These are phyloP conservation scores for Trichopus zeylanicus DNA, from an alignment of 116 monocot genomes.

Conservation along the genomic window DNA sequence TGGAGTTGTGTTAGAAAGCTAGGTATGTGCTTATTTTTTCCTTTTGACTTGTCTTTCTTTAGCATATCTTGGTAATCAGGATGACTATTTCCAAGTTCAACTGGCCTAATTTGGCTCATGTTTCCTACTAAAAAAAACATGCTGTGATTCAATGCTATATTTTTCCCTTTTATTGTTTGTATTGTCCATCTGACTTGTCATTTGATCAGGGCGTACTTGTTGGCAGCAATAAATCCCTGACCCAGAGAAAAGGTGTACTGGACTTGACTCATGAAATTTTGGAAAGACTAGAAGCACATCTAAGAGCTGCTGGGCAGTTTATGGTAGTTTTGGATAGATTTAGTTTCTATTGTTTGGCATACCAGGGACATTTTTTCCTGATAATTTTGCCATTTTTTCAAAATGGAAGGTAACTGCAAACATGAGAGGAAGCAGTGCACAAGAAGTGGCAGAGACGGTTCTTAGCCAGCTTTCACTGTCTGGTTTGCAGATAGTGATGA, in stretches of 20 bases:
- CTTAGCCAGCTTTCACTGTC: constrained; percentile 67
- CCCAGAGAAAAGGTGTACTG: constrained; percentile 60
- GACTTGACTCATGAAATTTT: constrained; percentile 91
- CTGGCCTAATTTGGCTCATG: not conserved
- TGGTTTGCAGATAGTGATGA: constrained; percentile 94
- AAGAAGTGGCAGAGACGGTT: constrained; percentile 90
- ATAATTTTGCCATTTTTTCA: constrained; percentile 9
- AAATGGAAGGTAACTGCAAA: constrained; percentile 70
- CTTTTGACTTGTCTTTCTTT: not conserved
- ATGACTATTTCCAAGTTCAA: not conserved
- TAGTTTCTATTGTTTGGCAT: not conserved
- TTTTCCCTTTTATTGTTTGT: not conserved
- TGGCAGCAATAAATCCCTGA: constrained; percentile 75
- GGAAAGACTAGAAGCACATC: constrained; percentile 93
- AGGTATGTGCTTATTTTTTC: constrained; percentile 29
- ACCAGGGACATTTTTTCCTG: not conserved
- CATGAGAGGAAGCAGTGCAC: constrained; percentile 84
- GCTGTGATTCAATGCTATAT: not conserved
- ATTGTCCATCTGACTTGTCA: not conserved
- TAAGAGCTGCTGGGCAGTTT: constrained; percentile 62
- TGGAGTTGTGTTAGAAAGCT: constrained; percentile 78
- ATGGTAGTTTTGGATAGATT: constrained; percentile 34
- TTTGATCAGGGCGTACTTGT: constrained; percentile 76
- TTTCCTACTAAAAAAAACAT: not conserved
- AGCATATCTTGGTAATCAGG: no score